Conservation (phyloP, 768 basidiomycete genomes). For the Leccinum rimulosum region DNA sequence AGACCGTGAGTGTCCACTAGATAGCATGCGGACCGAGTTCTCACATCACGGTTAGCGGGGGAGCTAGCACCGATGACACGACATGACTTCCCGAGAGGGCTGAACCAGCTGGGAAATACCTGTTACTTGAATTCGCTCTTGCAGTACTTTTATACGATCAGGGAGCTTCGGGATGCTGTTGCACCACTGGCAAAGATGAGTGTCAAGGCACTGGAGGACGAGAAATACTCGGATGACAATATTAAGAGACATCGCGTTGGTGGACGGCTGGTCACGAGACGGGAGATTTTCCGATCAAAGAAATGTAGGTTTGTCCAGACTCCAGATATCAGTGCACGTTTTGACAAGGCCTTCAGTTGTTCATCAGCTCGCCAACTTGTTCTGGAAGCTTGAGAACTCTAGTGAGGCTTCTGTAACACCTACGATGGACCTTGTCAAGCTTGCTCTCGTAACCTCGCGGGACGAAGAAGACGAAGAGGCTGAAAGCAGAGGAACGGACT, state of each 20-base stretch:
- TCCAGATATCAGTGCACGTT: constrained; percentile 5
- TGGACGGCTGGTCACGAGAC: constrained; percentile 74
- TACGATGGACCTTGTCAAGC: constrained; percentile 82
- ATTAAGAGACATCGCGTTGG: constrained; percentile 83
- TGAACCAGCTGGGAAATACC: constrained; percentile 87
- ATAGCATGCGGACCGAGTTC: neutral
- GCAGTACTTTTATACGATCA: constrained; percentile 96
- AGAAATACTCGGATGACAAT: constrained; percentile 77
- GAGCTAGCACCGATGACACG: constrained; percentile 52
- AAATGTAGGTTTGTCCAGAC: constrained; percentile 60
- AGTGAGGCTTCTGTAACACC: constrained; percentile 73
- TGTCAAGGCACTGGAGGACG: constrained; percentile 57
- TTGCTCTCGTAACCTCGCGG: constrained; percentile 85
- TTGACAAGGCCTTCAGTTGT: constrained; percentile 54
- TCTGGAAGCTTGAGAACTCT: constrained; percentile 69
- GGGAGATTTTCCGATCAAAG: constrained; percentile 80
- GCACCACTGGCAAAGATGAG: constrained; percentile 54
- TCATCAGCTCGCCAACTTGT: constrained; percentile 73
- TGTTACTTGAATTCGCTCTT: constrained; percentile 79
- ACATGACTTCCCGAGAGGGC: constrained; percentile 75
- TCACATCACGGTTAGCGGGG: constrained; percentile 48
- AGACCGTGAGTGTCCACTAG: constrained; percentile 62
- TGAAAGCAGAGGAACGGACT: constrained; percentile 70
- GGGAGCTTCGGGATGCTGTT: constrained; percentile 78
- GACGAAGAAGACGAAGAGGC: constrained; percentile 86